Base-by-base conservation (phyloP, 163 green algal genomes). In the Trebouxia gelatinosa region DNA sequence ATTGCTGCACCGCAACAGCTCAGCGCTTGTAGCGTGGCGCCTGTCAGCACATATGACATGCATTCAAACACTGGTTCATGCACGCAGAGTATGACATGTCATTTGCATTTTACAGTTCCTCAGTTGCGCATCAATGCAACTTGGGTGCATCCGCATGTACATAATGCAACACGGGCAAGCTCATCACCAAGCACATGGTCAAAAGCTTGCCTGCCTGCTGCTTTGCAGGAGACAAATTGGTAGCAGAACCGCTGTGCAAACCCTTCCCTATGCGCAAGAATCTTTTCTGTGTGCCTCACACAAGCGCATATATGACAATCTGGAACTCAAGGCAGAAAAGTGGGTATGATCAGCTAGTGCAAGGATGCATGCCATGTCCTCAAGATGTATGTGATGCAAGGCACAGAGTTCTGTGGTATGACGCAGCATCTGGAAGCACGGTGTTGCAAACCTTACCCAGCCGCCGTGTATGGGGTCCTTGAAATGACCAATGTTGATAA, bases 401-500 rank as follows among this genome's bases (percentile, higher is more conserved):
- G n/a, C n/a, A n/a, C n/a, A n/a, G n/a, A n/a, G n/a, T n/a, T n/a
- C n/a, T n/a, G n/a, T n/a, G n/a, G n/a, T n/a, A n/a, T n/a, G n/a
- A n/a, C n/a, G n/a, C n/a, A n/a, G n/a, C n/a, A n/a, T n/a, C n/a
- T n/a, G n/a, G n/a, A n/a, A n/a, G n/a, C n/a, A n/a, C n/a, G n/a
- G n/a, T n/a, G n/a, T n/a, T n/a, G n/a, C n/a, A n/a, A n/a, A n/a
- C n/a, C 75, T 51, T 38, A 86, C 78, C 82, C 86, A 87, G 51
- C 75, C 80, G n/a, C 87, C 87, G 71, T 92, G 86, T 37, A 90
- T 65, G 50, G 87, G 84, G 57, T 92, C 87, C 6, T 28, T 61
- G 70, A 96, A 97, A 74, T 94, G 85, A 21, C 88, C 80, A 59
- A 95, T 90, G 87, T 97, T 97, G 74, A 97, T 92, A 9, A 95